Base-by-base conservation (phyloP, 306 rosid species). In the Ziziphus jujuba region DNA sequence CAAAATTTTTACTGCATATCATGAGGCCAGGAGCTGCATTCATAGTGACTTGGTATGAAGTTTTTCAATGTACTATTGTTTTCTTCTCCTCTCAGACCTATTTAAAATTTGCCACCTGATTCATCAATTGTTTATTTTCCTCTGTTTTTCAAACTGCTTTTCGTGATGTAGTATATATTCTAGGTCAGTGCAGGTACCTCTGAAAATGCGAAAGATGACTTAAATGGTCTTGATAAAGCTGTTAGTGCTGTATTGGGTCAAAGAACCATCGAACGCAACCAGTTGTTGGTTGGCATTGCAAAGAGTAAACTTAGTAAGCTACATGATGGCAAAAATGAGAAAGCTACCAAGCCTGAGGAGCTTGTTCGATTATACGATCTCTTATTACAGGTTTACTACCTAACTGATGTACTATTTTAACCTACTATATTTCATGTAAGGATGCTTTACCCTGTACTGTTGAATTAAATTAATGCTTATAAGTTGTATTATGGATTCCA, bases 311-410 rank as follows among this genome's bases (percentile, higher is more conserved):
- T 93, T 55, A 72, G 84, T 36, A 86, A 74, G 80, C 96, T 81
- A n/a, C 86, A 79, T 31, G 91, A 83, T 58, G 98, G 88, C 57
- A 93, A 90, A 85, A 90, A 85, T 45, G 99, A 93, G 77, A 93
- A 87, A 90, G 87, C 81, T 67, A 93, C 97, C 40, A 93, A 86
- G 79, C 99, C 99, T n/a, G 99, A 93, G 84, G 99, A 93, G 80
- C 99, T 93, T 62, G 99, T 93, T 75, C 96, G 97, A 71, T 72
- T 93, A 17, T 90, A 81, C 65, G 99, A 93, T 85, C 97, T 90
- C 67, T 69, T 93, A 65, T 67, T 90, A 65, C 99, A 93, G 89
- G 99, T 90, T 63, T 77, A 49, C 38, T 50, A 19, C 53, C 70
- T 70, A 47, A 71, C n/a, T 63, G 66, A 28, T 36, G 61, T 28